Evolutionary conservation across 176 grass and related monocot genomes (phyloP).

Genomic region (Carex myosuroides): DNA sequence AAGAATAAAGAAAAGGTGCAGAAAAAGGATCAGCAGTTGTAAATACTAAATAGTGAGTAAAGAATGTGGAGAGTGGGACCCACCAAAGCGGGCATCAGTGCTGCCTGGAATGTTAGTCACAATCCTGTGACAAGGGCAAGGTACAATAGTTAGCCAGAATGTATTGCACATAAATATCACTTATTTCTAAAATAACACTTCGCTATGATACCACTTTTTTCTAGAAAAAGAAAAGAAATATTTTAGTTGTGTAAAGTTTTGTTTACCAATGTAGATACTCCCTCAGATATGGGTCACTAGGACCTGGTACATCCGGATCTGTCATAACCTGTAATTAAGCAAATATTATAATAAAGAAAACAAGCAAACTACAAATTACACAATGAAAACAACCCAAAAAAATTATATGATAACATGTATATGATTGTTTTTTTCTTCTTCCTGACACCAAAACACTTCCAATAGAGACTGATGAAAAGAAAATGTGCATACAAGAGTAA

Average conservation of each 20-base stretch:
- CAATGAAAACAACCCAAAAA: neutral
- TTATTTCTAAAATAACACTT: too few relatives aligned
- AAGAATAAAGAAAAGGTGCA: too few relatives aligned
- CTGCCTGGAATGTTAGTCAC: constrained; percentile 93
- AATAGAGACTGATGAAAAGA: neutral
- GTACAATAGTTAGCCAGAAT: constrained; percentile 23
- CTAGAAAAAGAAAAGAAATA: neutral
- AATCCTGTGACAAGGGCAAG: constrained; percentile 51
- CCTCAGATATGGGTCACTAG: constrained; percentile 87
- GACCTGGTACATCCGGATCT: constrained; percentile 91
- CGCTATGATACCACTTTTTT: neutral
- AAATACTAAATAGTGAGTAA: neutral
- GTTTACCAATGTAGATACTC: constrained; percentile 97
- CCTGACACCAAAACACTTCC: neutral
- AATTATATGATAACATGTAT: neutral
- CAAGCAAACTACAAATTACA: neutral
- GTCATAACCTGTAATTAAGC: constrained; percentile 71
- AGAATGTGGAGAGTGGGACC: constrained; percentile 6
- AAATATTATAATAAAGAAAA: neutral
- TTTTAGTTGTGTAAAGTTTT: too few relatives aligned
- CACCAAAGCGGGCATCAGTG: constrained; percentile 87
- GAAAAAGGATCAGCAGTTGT: too few relatives aligned
- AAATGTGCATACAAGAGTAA: constrained; percentile 70
- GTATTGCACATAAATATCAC: neutral
- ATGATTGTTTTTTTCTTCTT: neutral